Base-by-base conservation (phyloP, 495 filamentous ascomycete species). In the Penicillium subrubescens region DNA sequence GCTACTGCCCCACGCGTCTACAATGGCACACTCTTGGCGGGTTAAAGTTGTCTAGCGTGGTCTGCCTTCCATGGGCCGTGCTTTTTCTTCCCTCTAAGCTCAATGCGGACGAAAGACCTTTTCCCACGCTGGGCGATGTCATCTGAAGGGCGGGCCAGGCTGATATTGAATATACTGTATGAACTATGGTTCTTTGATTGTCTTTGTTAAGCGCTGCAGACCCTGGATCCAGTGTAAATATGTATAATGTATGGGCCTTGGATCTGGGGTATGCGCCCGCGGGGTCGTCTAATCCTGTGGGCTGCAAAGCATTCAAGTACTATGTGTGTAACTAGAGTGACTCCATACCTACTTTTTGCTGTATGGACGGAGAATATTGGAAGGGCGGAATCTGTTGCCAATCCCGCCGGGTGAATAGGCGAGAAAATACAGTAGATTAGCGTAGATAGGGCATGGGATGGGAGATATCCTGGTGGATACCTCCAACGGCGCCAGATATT, bases 11-110 rank as follows among this genome's bases (percentile, higher is more conserved):
- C 65, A 62, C 62, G 25, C 59, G 71, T 73, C 71, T 34, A 69
- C 56, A 37, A 67, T 73, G 56, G 43, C 71, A 69, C 41, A 19
- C 6, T 63, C 61, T 67, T 65, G 53, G 43, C 43, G n/a, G 15
- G 33, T 60, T 71, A 59, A 62, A 71, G 68, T 73, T 71, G 61
- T 21, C 51, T 71, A 65, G 68, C 61, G 62, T 55, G 5, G 37
- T 19, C 51, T 1, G 46, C 59, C 17, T 41, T 14, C 71, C 68
- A 66, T 62, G 68, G 68, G 63, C 64, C 59, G 68, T 73, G 61
- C 60, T 66, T 65, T 61, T 34, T 5, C 14, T 17, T 17, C 15
- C 44, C 15, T 44, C n/a, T 44, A 8, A 11, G 48, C 60, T 62
- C 25, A 11, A 54, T 62, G 63, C 50, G 50, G 50, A 33, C 51